These are phyloP conservation scores for Actinidia arguta DNA, from an alignment of 179 eudicot species.

Conservation along the genomic window DNA sequence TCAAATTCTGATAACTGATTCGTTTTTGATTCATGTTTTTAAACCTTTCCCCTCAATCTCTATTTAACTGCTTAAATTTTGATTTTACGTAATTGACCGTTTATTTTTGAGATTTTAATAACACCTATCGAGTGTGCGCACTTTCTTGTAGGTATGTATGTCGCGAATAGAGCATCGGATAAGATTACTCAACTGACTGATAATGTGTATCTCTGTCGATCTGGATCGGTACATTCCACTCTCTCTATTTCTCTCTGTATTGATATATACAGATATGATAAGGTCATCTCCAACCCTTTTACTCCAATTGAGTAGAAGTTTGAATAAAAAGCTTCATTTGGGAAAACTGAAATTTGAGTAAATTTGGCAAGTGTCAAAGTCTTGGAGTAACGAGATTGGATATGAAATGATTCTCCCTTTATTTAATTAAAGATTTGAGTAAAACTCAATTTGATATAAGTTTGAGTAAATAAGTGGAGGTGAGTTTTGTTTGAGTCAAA, in stretches of 20 bases:
- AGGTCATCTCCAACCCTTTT: too few species aligned
- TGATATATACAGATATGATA: neutral
- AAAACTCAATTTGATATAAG: too few species aligned
- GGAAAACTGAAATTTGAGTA: too few species aligned
- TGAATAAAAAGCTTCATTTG: too few species aligned
- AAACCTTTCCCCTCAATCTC: too few species aligned
- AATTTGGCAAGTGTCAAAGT: neutral
- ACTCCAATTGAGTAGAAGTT: too few species aligned
- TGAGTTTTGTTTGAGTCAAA: too few species aligned
- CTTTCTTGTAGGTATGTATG: conserved; percentile 70
- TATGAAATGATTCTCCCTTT: too few species aligned
- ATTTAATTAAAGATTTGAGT: too few species aligned
- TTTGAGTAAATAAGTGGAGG: too few species aligned
- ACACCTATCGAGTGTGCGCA: neutral
- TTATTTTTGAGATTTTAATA: conserved; percentile 17
- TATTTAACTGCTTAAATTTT: neutral
- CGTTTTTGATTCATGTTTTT: too few species aligned
- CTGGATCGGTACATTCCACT: conserved; percentile 80
- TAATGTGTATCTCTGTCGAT: conserved; percentile 92
- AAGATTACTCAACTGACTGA: conserved; percentile 96
- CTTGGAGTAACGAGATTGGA: neutral
- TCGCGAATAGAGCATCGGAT: conserved; percentile 98
- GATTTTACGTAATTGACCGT: neutral
- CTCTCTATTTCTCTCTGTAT: neutral
- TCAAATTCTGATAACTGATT: too few species aligned